Conservation (phyloP, 495 filamentous ascomycete species). For the Xylaria intraflava region DNA sequence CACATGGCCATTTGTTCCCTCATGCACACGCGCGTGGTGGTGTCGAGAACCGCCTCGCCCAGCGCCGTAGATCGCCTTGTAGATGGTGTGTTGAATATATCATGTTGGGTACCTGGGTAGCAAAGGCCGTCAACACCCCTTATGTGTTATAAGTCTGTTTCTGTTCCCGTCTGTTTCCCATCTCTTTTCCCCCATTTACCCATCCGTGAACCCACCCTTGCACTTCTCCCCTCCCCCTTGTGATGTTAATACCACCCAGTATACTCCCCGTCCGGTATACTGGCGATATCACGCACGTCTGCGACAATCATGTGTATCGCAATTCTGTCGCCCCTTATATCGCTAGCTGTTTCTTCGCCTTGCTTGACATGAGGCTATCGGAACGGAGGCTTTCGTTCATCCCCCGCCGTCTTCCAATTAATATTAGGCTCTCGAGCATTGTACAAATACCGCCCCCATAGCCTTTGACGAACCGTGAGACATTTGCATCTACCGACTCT, state of each 20-base stretch:
- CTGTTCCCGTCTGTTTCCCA: neutral
- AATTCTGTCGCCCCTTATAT: slow-evolving; percentile 8
- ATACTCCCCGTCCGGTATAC: too few relatives aligned
- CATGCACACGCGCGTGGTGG: neutral
- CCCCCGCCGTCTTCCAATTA: neutral
- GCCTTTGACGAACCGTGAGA: neutral
- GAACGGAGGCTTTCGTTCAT: neutral
- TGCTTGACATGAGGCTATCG: neutral
- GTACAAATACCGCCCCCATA: neutral
- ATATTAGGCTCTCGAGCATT: neutral
- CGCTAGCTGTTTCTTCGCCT: slow-evolving; percentile 2
- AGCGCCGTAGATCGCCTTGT: neutral
- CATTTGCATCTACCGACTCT: neutral
- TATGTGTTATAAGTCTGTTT: neutral
- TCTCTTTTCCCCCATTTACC: neutral
- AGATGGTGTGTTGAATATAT: neutral
- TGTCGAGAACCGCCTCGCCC: neutral
- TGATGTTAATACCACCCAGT: neutral
- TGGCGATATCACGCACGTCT: slow-evolving; percentile 11
- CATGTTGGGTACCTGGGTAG: neutral
- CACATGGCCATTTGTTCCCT: slow-evolving; percentile 3
- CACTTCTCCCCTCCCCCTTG: neutral
- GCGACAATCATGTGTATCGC: slow-evolving; percentile 10
- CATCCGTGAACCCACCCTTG: neutral
- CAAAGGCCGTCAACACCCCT: neutral